phyloP scores from a whole-genome alignment of 129 eudicot species.

The Chrysanthemum seticuspe region DNA sequence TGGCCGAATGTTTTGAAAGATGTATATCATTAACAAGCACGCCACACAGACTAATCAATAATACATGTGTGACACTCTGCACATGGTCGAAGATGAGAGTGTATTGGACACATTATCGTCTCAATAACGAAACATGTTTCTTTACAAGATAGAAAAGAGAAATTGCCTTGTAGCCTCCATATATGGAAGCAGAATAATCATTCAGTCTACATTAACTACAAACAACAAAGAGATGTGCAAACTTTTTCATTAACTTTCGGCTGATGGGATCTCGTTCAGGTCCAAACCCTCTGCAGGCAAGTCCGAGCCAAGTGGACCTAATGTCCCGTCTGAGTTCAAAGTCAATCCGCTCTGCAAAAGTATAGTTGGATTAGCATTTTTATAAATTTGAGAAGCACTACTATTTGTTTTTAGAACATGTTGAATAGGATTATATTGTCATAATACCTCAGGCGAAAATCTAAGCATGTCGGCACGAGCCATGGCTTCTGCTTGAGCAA shows the following conservation, averaged over 20 bases:
- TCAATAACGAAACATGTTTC: not conserved
- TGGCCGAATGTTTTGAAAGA: not conserved
- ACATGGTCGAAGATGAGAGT: not conserved
- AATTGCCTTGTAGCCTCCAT: not conserved
- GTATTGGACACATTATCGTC: not conserved
- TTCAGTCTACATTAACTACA: conserved; percentile 15
- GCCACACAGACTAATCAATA: not conserved
- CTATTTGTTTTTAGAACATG: not conserved
- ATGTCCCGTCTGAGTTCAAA: conserved; percentile 55
- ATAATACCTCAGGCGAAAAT: conserved; percentile 85
- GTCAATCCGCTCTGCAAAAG: conserved; percentile 61
- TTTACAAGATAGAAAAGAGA: conserved; percentile 6
- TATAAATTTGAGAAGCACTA: not conserved
- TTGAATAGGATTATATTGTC: not conserved
- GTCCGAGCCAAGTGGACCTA: conserved; percentile 60
- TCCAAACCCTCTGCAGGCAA: conserved; percentile 73
- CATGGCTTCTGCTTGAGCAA: conserved; percentile 99
- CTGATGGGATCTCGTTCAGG: conserved; percentile 55
- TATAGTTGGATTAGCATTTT: not conserved
- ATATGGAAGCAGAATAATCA: conserved; percentile 4
- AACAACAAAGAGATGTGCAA: conserved; percentile 5
- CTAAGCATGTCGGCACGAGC: conserved; percentile 98
- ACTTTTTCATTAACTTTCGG: conserved; percentile 31
- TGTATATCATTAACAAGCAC: not conserved
- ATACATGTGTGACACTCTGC: not conserved